Conservation (phyloP, 1,284 basidiomycete genomes). For the Austropuccinia psidii region DNA sequence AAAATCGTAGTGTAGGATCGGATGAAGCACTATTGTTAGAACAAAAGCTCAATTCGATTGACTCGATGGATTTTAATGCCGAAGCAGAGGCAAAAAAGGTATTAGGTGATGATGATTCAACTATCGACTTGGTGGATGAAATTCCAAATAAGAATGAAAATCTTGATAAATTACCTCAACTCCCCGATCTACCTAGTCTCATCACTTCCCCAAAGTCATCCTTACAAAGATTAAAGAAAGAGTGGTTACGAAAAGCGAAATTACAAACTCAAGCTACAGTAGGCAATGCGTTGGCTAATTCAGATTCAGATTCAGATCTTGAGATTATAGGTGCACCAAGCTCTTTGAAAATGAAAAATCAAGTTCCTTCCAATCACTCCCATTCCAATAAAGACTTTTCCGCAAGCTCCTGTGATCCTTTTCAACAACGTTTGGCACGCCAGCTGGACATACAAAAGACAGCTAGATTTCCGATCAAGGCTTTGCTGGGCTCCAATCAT, state of each 20-base stretch:
- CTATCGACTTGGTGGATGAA: too few relatives aligned
- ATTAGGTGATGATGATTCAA: too few relatives aligned
- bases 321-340: constrained; percentile 11
- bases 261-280: neutral
- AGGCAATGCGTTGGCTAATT: neutral
- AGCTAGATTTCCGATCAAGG: neutral
- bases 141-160: too few relatives aligned
- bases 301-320: constrained; percentile 28
- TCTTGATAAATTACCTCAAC: too few relatives aligned
- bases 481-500: neutral
- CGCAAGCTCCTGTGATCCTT: neutral
- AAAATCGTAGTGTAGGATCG: too few relatives aligned
- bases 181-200: neutral
- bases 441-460: neutral
- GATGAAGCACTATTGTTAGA: neutral
- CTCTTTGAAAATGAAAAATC: neutral
- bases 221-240: constrained; percentile 9
- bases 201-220: neutral
- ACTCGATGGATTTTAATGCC: neutral
- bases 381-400: neutral
- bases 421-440: neutral
- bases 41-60: neutral
- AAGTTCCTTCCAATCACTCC: neutral
- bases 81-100: too few relatives aligned
- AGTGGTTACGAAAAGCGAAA: neutral